Percentiles rank a stretch among this genome's conserved stretches.
Conservation (phyloP, 495 filamentous ascomycete genomes). For the Pyrenula aspistea region DNA sequence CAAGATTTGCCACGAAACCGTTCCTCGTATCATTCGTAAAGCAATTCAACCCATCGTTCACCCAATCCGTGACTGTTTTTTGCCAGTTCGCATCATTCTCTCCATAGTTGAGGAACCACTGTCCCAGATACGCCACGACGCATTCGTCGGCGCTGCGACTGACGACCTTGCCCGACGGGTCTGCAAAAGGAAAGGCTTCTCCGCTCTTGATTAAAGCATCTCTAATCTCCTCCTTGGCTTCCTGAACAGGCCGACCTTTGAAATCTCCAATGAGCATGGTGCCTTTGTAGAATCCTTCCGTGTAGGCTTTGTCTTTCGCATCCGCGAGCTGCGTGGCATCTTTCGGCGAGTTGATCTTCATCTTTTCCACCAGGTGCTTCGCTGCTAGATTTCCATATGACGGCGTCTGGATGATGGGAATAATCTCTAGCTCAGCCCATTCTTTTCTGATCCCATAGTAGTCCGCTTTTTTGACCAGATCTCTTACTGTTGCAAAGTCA, state of each 20-base stretch:
- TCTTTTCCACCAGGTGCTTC: constrained; percentile 69
- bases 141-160: constrained; percentile 81
- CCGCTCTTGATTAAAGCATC: constrained; percentile 65
- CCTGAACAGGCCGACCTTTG: constrained; percentile 73
- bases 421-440: constrained; percentile 82
- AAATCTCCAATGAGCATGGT: constrained; percentile 83
- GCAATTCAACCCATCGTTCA: constrained; percentile 66
- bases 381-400: constrained; percentile 79
- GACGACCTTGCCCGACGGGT: constrained; percentile 81
- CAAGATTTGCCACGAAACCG: constrained; percentile 68
- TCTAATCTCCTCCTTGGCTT: constrained; percentile 76
- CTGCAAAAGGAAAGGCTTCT: constrained; percentile 82
- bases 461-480: constrained; percentile 92
- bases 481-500: constrained; percentile 79
- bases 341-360: constrained; percentile 95
- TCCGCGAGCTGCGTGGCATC: constrained; percentile 80
- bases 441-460: constrained; percentile 96
- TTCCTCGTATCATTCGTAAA: constrained; percentile 71
- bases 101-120: constrained; percentile 96
- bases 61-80: constrained; percentile 55
- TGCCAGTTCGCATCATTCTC: constrained; percentile 73
- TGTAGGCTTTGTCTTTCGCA: constrained; percentile 94
- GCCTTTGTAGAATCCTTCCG: constrained; percentile 95
- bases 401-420: constrained; percentile 82
- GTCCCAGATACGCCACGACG: constrained; percentile 84